A percentile compares a stretch with the other conserved stretches of the same genome.
Conservation (phyloP, 169 alveolate species). For the Eimeria mitis region DNA sequence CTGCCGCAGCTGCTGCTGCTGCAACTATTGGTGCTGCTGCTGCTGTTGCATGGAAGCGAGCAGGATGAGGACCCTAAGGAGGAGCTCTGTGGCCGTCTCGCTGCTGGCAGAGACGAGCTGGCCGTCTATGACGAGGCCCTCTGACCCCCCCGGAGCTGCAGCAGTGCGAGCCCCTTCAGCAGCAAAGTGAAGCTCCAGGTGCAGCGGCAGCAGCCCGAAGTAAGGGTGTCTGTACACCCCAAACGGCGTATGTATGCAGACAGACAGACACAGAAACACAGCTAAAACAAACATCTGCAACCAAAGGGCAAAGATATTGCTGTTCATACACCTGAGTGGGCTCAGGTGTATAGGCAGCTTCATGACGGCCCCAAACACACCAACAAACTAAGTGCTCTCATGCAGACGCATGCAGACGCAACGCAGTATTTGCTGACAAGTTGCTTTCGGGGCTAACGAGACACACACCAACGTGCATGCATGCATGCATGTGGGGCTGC, state of each 20-base stretch:
- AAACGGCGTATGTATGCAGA: background rate
- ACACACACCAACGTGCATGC: background rate
- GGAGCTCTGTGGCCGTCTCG: conserved; percentile 56
- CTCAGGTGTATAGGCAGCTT: background rate
- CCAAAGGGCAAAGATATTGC: background rate
- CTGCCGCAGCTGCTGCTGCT: background rate
- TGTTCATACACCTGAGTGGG: background rate
- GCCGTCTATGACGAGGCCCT: conserved; percentile 58
- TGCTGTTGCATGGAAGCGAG: conserved; percentile 62
- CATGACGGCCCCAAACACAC: background rate
- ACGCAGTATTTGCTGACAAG: background rate
- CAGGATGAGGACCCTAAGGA: conserved; percentile 47
- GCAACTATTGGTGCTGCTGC: conserved; percentile 24
- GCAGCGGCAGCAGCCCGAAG: conserved; percentile 58
- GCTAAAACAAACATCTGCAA: background rate
- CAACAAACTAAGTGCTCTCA: background rate
- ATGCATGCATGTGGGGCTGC: background rate
- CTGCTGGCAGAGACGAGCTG: conserved; percentile 55
- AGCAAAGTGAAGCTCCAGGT: conserved; percentile 49
- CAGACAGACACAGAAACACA: background rate
- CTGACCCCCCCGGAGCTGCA: background rate
- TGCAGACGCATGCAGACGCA: background rate
- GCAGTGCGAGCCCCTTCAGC: conserved; percentile 10
- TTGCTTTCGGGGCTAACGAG: background rate
- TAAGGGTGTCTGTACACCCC: conserved; percentile 28